These are phyloP conservation scores for Atkinsonella texensis DNA, from an alignment of 2,329 filamentous ascomycete genomes.

Conservation along the genomic window DNA sequence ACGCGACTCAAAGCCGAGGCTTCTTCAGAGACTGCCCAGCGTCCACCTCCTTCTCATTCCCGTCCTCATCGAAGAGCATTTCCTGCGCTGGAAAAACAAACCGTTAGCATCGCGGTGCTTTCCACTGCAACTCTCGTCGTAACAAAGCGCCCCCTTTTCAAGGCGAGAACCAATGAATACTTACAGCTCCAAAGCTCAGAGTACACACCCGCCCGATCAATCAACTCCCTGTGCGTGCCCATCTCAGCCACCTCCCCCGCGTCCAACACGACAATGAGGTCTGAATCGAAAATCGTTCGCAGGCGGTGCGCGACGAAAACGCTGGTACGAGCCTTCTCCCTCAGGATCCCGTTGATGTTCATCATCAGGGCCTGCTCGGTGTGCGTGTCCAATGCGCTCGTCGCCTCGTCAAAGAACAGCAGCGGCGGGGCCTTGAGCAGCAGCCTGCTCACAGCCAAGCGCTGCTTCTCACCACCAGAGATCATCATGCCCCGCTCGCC, in stretches of 20 bases:
- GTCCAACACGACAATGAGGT: slow-evolving; percentile 83
- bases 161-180: slow-evolving; percentile 19
- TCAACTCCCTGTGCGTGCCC: slow-evolving; percentile 75
- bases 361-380: slow-evolving; percentile 83
- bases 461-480: slow-evolving; percentile 86
- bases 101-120: background rate
- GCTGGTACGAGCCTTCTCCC: slow-evolving; percentile 78
- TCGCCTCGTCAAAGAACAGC: slow-evolving; percentile 92
- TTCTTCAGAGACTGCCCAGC: slow-evolving; percentile 22
- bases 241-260: slow-evolving; percentile 77
- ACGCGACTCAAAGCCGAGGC: background rate
- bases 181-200: slow-evolving; percentile 81
- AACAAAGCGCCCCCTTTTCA: too few species aligned
- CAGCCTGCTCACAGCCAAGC: slow-evolving; percentile 70
- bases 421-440: slow-evolving; percentile 83
- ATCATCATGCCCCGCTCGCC: slow-evolving; percentile 96
- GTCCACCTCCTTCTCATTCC: slow-evolving; percentile 31
- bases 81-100: slow-evolving; percentile 41
- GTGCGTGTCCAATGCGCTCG: slow-evolving; percentile 82
- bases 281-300: slow-evolving; percentile 85
- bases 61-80: slow-evolving; percentile 40
- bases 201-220: slow-evolving; percentile 71
- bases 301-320: slow-evolving; percentile 91
- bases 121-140: background rate
- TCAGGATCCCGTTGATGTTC: slow-evolving; percentile 87